These are phyloP conservation scores for Sparassis latifolia DNA, from an alignment of 1,284 basidiomycete genomes.

Conservation along the genomic window DNA sequence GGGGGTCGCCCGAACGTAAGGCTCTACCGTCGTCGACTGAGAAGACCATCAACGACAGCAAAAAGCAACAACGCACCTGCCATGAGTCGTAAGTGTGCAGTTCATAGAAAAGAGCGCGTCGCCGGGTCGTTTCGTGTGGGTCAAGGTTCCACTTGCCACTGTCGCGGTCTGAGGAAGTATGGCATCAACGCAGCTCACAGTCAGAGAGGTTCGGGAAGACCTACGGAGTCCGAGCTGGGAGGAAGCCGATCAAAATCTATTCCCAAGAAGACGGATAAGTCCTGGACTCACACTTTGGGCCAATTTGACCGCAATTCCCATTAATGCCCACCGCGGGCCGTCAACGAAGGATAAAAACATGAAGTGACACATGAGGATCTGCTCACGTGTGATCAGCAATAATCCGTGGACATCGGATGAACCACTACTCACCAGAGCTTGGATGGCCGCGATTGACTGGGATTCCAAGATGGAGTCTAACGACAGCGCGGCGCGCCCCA, in stretches of 20 bases:
- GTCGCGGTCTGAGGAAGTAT: constrained; percentile 45
- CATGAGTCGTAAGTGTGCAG: constrained; percentile 62
- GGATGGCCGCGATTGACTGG: constrained; percentile 53
- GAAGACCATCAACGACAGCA: constrained; percentile 6
- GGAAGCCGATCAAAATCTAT: neutral
- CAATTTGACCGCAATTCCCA: constrained; percentile 63
- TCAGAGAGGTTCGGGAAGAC: constrained; percentile 2
- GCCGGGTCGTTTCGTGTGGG: constrained; percentile 49
- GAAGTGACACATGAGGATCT: constrained; percentile 67
- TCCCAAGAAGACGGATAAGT: neutral
- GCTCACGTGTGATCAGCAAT: constrained; percentile 18
- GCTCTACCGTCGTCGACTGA: constrained; percentile 34
- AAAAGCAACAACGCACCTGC: constrained; percentile 38
- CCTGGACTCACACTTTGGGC: constrained; percentile 55
- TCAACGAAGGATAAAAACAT: constrained; percentile 64
- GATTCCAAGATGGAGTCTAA: constrained; percentile 58
- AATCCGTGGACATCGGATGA: constrained; percentile 25
- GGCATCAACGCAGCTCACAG: neutral
- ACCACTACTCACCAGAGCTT: constrained; percentile 47
- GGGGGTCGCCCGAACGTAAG: constrained; percentile 67
- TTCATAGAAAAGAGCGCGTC: constrained; percentile 60
- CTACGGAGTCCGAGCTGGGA: constrained; percentile 61
- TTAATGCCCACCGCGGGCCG: constrained; percentile 59
- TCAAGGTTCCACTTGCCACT: constrained; percentile 61
- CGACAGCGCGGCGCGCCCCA: constrained; percentile 51